Evolutionary conservation across 2,329 filamentous ascomycete species (phyloP).

Genomic region (Cordyceps fumosorosea): DNA sequence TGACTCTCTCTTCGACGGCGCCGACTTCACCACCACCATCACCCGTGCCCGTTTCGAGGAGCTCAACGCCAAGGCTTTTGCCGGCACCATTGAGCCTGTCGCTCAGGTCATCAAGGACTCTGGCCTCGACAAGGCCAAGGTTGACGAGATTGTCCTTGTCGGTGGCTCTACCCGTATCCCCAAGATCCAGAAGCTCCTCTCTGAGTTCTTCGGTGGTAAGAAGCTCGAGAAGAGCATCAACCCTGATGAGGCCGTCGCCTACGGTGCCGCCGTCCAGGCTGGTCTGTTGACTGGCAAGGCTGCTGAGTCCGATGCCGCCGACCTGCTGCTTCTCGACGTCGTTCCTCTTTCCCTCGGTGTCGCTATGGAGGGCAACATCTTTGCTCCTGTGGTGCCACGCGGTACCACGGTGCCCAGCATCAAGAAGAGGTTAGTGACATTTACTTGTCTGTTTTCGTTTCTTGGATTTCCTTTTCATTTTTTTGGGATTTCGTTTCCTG

Average conservation of each 20-base stretch:
- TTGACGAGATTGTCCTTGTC: conserved; percentile 95
- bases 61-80: conserved; percentile 98
- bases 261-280: conserved; percentile 94
- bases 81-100: conserved; percentile 97
- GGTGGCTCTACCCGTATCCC: conserved; percentile 99
- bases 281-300: conserved; percentile 98
- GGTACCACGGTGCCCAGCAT: conserved; percentile 70
- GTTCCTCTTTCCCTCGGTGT: conserved; percentile 95
- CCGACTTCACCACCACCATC: conserved; percentile 96
- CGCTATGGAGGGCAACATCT: conserved; percentile 99
- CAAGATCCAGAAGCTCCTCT: conserved; percentile 89
- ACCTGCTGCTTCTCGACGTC: conserved; percentile 93
- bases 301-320: conserved; percentile 86
- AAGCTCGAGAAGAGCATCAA: conserved; percentile 99
- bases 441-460: not conserved
- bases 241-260: conserved; percentile 97
- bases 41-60: conserved; percentile 99
- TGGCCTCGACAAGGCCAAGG: conserved; percentile 91
- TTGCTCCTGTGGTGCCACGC: conserved; percentile 83
- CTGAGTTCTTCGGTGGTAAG: conserved; percentile 94
- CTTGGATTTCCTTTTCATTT: not conserved
- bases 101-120: conserved; percentile 98
- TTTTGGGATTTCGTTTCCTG: not conserved
- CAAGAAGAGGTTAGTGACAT: conserved; percentile 56
- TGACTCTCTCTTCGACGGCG: conserved; percentile 91